Evolutionary conservation across 768 basidiomycete species (phyloP), one percentile per base, ranked within the genome.

Genomic region (Pisolithus sp.): DNA sequence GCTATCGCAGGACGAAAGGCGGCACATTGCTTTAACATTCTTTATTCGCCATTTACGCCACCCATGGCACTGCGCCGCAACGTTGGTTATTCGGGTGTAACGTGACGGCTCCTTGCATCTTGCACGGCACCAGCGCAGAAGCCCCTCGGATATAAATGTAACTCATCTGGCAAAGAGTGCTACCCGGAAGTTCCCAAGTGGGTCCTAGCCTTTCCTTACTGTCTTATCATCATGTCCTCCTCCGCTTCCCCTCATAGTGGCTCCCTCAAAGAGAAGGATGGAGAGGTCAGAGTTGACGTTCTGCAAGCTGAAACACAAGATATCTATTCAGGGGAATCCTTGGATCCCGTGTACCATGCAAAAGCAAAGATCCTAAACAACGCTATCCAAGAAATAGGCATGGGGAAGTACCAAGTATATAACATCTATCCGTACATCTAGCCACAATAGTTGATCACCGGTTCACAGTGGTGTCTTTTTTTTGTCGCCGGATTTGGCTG

Each of bases 401-500:
- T 85, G 81, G 83, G 83, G n/a, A 79, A 68, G 46, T 85, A 85
- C 60, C 83, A 84, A 66, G 79, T 77, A 55, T 53, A 65, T 55
- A n/a, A 6, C 28, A 28, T 49, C 23, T 43, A 10, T 53, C 15
- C 12, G n/a, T 21, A 9, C 31, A 15, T 23, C 54, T 48, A 43
- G 15, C 24, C 41, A 12, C 47, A 12, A 55, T 30, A 26, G 20
- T 18, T 44, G 21, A 48, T 2, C 34, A 13, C 13, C 34, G 12
- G 23, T 17, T 46, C 26, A 18, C 53, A 86, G 83, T 84, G 80
- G 72, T 68, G 71, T 52, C 62, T 88, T 34, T 86, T 88, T 62
- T 50, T 79, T 48, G 82, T 85, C 26, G 76, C 83, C 17, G 86
- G 84, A 2, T 86, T 88, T 66, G 86, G 86, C 48, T 87, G 84